Percentiles rank a stretch among this genome's conserved stretches.
phyloP scores from a whole-genome alignment of 2,329 filamentous ascomycete species.

The Alternaria tenuissima region DNA sequence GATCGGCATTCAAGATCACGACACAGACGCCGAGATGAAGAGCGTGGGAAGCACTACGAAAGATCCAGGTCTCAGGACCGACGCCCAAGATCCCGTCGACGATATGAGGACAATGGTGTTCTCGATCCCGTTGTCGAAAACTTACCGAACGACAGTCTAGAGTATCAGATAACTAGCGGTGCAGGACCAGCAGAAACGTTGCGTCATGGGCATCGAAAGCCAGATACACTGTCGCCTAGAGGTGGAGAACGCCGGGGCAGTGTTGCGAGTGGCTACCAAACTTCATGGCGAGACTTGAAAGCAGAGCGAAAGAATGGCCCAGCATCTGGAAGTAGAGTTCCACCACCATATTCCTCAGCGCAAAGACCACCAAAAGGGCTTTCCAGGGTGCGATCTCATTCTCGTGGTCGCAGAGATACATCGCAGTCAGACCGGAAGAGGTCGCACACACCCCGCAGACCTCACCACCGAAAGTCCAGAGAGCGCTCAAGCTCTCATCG shows the following conservation, averaged over 20 bases:
- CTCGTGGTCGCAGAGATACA: not conserved
- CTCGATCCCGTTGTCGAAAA: not conserved
- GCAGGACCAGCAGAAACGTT: constrained; percentile 5
- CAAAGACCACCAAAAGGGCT: not conserved
- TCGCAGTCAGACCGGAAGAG: not conserved
- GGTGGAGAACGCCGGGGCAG: not conserved
- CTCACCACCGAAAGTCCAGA: not conserved
- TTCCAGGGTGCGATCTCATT: not conserved
- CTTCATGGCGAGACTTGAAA: not conserved
- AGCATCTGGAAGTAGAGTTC: not conserved
- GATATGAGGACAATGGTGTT: not conserved
- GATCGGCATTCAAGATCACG: not conserved
- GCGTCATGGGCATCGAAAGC: not conserved
- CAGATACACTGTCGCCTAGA: not conserved
- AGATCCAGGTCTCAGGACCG: not conserved
- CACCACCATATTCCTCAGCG: not conserved
- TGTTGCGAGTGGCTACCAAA: constrained; percentile 2
- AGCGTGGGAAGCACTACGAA: not conserved
- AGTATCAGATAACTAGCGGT: constrained; percentile 15
- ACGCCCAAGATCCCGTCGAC: not conserved
- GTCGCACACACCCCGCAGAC: not conserved
- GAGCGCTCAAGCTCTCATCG: not conserved
- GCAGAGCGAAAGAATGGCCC: not conserved
- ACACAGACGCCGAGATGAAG: not conserved
- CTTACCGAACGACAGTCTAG: not conserved